Evolutionary conservation across 1,284 basidiomycete species (phyloP), one percentile per base, ranked within the genome.

Genomic region (Pyrrhoderma lamaoense): DNA sequence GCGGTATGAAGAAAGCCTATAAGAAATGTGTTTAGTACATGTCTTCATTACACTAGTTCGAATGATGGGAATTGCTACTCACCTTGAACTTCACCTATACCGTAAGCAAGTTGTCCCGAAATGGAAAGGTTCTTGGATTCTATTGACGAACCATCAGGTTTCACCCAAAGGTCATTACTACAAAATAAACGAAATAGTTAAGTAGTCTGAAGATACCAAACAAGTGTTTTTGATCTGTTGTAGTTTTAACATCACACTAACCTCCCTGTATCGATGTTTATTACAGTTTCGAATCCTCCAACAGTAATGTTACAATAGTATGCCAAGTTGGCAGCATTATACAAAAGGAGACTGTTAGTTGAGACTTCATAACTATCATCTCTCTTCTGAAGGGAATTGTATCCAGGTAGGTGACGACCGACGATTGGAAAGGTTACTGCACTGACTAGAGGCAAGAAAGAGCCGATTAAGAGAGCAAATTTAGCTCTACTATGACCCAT

Each of bases 1-100:
- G 76, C 78, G 0, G 72, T 71, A 60, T 76, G 74, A 50, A 86
- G 72, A 3, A 70, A 64, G 8, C 81, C 79, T 73, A 16, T 39
- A 21, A 37, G 38, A 36, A n/a, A n/a, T n/a, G n/a, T n/a, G n/a
- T n/a, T n/a, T n/a, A n/a, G n/a, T n/a, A n/a, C n/a, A n/a, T n/a
- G n/a, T n/a, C n/a, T n/a, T n/a, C n/a, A n/a, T n/a, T n/a, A n/a
- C n/a, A n/a, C n/a, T n/a, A n/a, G n/a, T n/a, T n/a, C n/a, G n/a
- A n/a, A n/a, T n/a, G 19, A 16, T 44, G 16, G 2, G 27, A 18
- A 16, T 25, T 25, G n/a, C 42, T 38, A 23, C 16, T 7, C 44
- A 49, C 47, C 52, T 44, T 8, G 1, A 16, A 21, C 19, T 7
- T 18, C 2, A 8, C 48, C 48, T 5, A 14, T 13, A 14, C 14